Base-by-base conservation (phyloP, 2,329 filamentous ascomycete species). In the Nemania bipapillata region DNA sequence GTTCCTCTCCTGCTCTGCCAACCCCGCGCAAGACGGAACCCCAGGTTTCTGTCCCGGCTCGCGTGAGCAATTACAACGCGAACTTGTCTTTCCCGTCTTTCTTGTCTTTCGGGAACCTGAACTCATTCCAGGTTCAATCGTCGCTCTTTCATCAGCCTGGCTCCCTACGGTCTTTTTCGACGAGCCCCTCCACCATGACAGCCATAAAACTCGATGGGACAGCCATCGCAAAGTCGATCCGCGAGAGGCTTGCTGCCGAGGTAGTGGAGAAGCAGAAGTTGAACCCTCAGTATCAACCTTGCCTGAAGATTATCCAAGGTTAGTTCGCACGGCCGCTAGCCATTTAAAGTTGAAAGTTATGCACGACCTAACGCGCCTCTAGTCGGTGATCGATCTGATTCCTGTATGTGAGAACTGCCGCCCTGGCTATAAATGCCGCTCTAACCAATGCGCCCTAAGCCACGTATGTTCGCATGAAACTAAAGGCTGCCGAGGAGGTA, bases 401-500 rank as follows among this genome's bases (percentile, higher is more conserved):
- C 94, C 42, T 91, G 92, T 96, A 86, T 79, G 90, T 73, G 42
- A 55, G 61, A 11, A 67, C 70, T 66, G 71, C 69, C 54, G 24
- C 57, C 69, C 66, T 58, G 11, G 47, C 66, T 67, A 17, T 72
- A 70, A 66, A 56, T 56, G 17, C 11, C 32, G 17, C 59, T 69
- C 62, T 73, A 68, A 66, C 74, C 78, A 77, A 80, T 77, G 80
- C 75, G 80, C 57, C 26, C 52, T 26, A 77, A 95, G 92, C 91
- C 78, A 98, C 95, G 60, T 99, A 99, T 92, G 95, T 99, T 82
- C 94, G 94, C 83, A 99, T 99, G 96, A 99, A 99, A 86, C 85
- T 97, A 78, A 99, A 97, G 87, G 96, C 96, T 73, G 96, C 96
- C 66, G 86, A 92, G 80, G 96, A 98, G 87, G 92, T 94, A 84